Base-by-base conservation (phyloP, 1,139 yeast species). In the Eremothecium cymbalariae region DNA sequence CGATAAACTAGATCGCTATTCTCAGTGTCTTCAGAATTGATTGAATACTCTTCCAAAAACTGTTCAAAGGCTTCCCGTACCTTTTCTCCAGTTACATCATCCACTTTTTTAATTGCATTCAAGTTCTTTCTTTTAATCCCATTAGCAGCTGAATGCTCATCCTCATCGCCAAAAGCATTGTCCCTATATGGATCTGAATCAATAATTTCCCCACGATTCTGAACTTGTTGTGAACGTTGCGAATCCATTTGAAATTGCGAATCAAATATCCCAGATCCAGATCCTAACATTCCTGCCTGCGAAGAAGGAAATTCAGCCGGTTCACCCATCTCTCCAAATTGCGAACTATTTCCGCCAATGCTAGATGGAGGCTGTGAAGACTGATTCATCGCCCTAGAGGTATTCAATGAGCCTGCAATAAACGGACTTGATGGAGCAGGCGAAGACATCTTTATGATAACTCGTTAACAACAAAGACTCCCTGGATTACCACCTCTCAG, bases 61-160 rank as follows among this genome's bases (percentile, higher is more conserved):
- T 72, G 74, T 56, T 86, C 95, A 57, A 90, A 90, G 18, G 93
- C 77, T 56, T 86, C 95, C 35, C 93, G 72, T 11, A 90, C 96
- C 48, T 85, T 84, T 55, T 88, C 96, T 42, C 95, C 96, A 4
- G 95, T 86, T 27, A 79, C 75, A 64, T 90, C 98, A 14, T 75
- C 74, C 19, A 90, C 95, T 56, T 82, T 84, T 23, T 94, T 88
- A 34, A 88, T 85, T 25, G 76, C 73, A 36, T 76, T 70, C 41
- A 76, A 65, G 45, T 74, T 50, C 37, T 56, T 47, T 38, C 54
- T 51, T 37, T 52, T 42, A 31, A 53, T 33, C 24, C 53, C 55
- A 32, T 46, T 51, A 39, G 52, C 43, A 4, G 59, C 59, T 21
- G 46, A 32, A 20, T 45, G 43, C 12, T 41, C 47, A 19, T 29